These are phyloP conservation scores for Coelastrella sp. DNA, from an alignment of 139 green algal genomes.

Conservation along the genomic window DNA sequence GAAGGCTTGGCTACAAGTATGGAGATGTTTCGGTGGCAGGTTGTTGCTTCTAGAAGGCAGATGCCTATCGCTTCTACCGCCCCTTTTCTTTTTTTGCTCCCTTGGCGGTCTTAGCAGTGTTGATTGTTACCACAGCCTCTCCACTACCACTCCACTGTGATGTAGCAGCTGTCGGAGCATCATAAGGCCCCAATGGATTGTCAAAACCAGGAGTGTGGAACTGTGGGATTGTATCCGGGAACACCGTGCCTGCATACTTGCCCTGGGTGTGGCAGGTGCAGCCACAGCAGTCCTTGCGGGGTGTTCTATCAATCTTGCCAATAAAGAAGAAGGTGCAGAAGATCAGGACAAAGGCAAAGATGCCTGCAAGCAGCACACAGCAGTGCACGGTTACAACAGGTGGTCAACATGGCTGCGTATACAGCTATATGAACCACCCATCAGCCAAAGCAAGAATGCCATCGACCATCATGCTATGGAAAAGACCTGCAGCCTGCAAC, in stretches of 20 bases:
- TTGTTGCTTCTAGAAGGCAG: no score
- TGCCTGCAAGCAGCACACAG: neutral
- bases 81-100: neutral
- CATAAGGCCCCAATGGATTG: constrained; percentile 12
- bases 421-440: no score
- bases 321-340: constrained; percentile 45
- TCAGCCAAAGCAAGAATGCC: no score
- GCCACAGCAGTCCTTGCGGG: constrained; percentile 48
- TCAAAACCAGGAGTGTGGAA: constrained; percentile 30
- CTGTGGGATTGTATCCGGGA: constrained; percentile 26
- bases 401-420: no score
- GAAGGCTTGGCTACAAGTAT: no score
- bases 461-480: no score
- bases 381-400: no score
- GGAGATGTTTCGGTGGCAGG: no score
- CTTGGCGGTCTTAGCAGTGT: neutral
- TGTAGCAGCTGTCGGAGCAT: constrained; percentile 3
- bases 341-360: constrained; percentile 42
- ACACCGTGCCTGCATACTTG: constrained; percentile 27
- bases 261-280: constrained; percentile 42
- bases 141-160: neutral
- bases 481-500: no score
- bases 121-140: neutral
- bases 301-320: constrained; percentile 30
- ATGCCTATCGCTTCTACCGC: no score